phyloP scores from a whole-genome alignment of 2,329 filamentous ascomycete species.

The Didymella segeticola region DNA sequence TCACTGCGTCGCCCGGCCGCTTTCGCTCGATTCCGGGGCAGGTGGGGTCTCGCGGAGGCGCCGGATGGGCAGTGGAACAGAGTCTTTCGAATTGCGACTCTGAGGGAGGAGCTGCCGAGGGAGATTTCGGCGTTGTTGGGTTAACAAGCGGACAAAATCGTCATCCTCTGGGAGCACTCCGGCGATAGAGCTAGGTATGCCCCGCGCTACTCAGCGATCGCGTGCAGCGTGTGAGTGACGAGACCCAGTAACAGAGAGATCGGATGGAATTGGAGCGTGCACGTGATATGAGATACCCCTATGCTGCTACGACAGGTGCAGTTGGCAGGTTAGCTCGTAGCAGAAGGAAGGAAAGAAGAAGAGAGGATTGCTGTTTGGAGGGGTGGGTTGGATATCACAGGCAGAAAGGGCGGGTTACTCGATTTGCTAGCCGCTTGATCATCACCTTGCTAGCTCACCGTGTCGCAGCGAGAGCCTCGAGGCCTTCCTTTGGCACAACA shows the following conservation, averaged over 20 bases:
- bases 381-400: slow-evolving; percentile 7
- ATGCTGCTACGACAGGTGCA: background rate
- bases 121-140: slow-evolving; percentile 7
- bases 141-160: slow-evolving; percentile 20
- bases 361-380: slow-evolving; percentile 1
- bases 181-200: slow-evolving; percentile 17
- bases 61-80: slow-evolving; percentile 9
- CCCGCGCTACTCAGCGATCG: slow-evolving; percentile 20
- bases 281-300: slow-evolving; percentile 5
- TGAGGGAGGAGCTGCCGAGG: background rate
- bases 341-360: slow-evolving; percentile 1
- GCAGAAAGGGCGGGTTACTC: slow-evolving; percentile 16
- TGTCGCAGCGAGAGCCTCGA: slow-evolving; percentile 13
- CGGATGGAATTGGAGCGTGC: background rate
- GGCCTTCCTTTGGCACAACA: slow-evolving; percentile 10
- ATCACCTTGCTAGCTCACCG: slow-evolving; percentile 11
- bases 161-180: slow-evolving; percentile 24
- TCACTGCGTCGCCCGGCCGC: slow-evolving; percentile 16
- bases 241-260: slow-evolving; percentile 9
- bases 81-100: slow-evolving; percentile 9
- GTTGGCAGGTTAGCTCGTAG: too few species aligned
- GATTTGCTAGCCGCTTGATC: slow-evolving; percentile 16
- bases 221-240: slow-evolving; percentile 17
- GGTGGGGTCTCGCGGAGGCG: slow-evolving; percentile 16
- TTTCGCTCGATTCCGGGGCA: slow-evolving; percentile 12